phyloP scores from a whole-genome alignment of 2,329 filamentous ascomycete species.

The Triangularia verruculosa region DNA sequence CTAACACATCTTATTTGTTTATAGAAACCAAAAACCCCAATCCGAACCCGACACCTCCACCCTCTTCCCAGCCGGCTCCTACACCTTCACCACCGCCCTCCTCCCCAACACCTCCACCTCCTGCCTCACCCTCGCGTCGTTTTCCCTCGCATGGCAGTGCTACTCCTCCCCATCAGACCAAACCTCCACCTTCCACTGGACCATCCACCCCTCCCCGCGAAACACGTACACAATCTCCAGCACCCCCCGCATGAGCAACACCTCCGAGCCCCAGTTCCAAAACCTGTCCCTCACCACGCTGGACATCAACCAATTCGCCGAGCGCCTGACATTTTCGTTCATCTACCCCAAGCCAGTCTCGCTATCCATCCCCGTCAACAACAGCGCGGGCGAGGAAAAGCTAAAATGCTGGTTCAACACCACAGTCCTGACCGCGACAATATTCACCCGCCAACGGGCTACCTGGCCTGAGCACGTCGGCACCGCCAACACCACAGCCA shows the following conservation, averaged over 20 bases:
- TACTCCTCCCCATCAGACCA: slow-evolving; percentile 44
- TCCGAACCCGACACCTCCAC: not conserved
- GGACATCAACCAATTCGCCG: slow-evolving; percentile 45
- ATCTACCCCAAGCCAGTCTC: slow-evolving; percentile 51
- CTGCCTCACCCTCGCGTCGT: not conserved
- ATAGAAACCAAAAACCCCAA: not conserved
- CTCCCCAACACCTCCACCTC: slow-evolving; percentile 44
- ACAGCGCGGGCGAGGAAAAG: slow-evolving; percentile 35
- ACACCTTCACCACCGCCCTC: slow-evolving; percentile 55
- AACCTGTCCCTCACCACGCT: slow-evolving; percentile 49
- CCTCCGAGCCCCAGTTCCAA: slow-evolving; percentile 55
- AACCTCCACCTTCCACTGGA: slow-evolving; percentile 59
- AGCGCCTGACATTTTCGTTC: slow-evolving; percentile 59
- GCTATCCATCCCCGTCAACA: slow-evolving; percentile 42
- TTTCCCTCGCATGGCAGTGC: slow-evolving; percentile 57
- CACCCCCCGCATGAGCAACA: slow-evolving; percentile 40
- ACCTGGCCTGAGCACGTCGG: slow-evolving; percentile 28
- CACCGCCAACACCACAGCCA: slow-evolving; percentile 19
- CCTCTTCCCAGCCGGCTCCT: slow-evolving; percentile 61
- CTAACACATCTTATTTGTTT: not conserved
- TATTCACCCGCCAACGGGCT: slow-evolving; percentile 53
- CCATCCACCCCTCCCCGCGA: slow-evolving; percentile 45
- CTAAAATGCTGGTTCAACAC: slow-evolving; percentile 56
- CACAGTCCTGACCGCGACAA: slow-evolving; percentile 53
- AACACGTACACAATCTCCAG: slow-evolving; percentile 53